Percentiles rank a stretch among this genome's conserved stretches.
Conservation (phyloP, 768 basidiomycete genomes). For the Rhodotorula babjevae region DNA sequence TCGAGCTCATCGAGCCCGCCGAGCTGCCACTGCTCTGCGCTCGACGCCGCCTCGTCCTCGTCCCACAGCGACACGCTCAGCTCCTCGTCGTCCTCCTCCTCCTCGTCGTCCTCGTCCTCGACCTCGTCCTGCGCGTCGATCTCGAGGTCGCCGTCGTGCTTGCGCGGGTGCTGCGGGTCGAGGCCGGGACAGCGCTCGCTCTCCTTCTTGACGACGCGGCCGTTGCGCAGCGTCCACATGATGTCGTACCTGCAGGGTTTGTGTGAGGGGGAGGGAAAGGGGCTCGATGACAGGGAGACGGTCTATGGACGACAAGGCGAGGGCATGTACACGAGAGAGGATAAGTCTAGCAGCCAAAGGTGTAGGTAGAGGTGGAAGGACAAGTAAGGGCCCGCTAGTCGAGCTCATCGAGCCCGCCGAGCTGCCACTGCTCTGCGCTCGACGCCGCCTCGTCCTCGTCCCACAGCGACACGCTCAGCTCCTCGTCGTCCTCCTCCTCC, state of each 20-base stretch:
- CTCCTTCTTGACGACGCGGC: slow-evolving; percentile 30
- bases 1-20: not conserved
- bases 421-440: not conserved
- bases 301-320: too few species aligned
- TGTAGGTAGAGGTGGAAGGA: too few species aligned
- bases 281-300: too few species aligned
- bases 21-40: not conserved
- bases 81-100: not conserved
- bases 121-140: not conserved
- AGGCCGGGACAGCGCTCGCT: slow-evolving; percentile 31
- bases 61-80: too few species aligned
- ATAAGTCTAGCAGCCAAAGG: too few species aligned
- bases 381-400: too few species aligned
- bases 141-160: slow-evolving; percentile 31
- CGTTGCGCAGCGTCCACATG: slow-evolving; percentile 31
- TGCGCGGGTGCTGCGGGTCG: slow-evolving; percentile 3
- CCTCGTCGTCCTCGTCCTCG: not conserved
- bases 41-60: too few species aligned
- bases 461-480: too few species aligned
- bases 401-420: not conserved
- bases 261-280: too few species aligned
- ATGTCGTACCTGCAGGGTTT: slow-evolving; percentile 25
- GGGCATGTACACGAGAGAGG: too few species aligned
- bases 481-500: too few species aligned
- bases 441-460: too few species aligned